Percentiles rank a stretch among this genome's conserved stretches.
Evolutionary conservation across 2,329 filamentous ascomycete genomes (phyloP).

Genomic region (Calonectria montana): DNA sequence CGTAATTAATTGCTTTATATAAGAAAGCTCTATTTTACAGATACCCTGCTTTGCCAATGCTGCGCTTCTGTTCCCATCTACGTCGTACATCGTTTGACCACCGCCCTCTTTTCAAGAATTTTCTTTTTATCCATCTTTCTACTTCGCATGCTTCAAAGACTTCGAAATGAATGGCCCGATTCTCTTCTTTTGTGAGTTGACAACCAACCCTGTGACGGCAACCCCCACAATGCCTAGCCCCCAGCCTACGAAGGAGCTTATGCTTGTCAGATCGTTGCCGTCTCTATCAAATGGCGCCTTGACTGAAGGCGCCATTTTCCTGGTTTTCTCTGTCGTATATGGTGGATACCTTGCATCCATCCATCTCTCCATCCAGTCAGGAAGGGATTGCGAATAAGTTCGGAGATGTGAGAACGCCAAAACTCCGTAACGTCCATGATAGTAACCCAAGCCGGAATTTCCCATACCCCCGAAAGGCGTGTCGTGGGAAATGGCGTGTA

Average conservation of each 20-base stretch:
- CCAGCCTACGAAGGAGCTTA: neutral
- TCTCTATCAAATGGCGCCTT: neutral
- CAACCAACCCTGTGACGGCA: neutral
- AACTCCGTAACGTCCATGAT: neutral
- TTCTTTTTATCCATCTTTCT: no score
- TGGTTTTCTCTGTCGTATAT: neutral
- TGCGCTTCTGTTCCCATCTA: no score
- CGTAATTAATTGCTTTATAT: neutral
- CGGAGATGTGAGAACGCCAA: neutral
- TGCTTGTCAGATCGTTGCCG: neutral
- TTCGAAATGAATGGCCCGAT: neutral
- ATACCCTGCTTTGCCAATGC: neutral
- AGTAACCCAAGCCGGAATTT: neutral
- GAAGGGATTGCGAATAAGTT: neutral
- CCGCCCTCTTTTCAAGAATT: no score
- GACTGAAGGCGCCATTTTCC: neutral
- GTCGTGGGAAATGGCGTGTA: slow-evolving; percentile 48
- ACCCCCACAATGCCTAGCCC: neutral
- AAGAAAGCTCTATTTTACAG: neutral
- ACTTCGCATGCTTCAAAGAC: no score
- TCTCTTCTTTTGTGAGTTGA: neutral
- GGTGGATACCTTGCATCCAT: neutral
- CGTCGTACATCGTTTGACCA: no score
- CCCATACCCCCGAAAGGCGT: neutral
- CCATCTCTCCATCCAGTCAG: neutral